Evolutionary conservation across 768 basidiomycete species (phyloP), one percentile per base, ranked within the genome.

Genomic region (Tylopilus felleus): DNA sequence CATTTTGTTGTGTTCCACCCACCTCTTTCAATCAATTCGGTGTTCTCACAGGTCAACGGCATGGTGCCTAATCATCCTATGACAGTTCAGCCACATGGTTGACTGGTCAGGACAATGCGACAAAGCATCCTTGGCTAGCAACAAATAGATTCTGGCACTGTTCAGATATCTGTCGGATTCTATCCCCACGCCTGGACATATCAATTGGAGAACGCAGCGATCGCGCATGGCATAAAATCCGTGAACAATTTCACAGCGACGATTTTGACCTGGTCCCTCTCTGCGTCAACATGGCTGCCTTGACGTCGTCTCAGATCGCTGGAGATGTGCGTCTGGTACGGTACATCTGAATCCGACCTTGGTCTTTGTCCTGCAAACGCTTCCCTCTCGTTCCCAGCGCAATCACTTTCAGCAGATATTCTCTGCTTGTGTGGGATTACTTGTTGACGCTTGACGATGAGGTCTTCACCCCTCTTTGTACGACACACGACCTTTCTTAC

Each of bases 391-490:
- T 35, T 7, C 8, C 38, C 40, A 53, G 52, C 6, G 14, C 46
- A 8, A 22, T 47, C 4, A 31, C 40, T 19, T 53, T 21, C 31
- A 40, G 46, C n/a, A 35, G 46, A n/a, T 42, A 36, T 29, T 8
- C 52, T 41, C 39, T 41, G 19, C 52, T 48, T 14, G 13, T 41
- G 1, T 53, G 45, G 52, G 52, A 53, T 41, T 41, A 47, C 40
- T 33, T 48, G 46, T 35, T 48, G 46, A 53, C 52, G 23, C 22
- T 53, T 23, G 52, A 53, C 31, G 52, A 53, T 23, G 52, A 53
- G 25, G 52, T 33, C 28, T 23, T 22, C 16, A 38, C 19, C 13
- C 33, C 25, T 13, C n/a, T 13, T n/a, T n/a, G n/a, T n/a, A n/a
- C n/a, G n/a, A 31, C 8, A 5, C 31, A 19, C 16, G 23, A 45